Conservation (phyloP, 2,329 filamentous ascomycete genomes). For the Trichoderma sp. region DNA sequence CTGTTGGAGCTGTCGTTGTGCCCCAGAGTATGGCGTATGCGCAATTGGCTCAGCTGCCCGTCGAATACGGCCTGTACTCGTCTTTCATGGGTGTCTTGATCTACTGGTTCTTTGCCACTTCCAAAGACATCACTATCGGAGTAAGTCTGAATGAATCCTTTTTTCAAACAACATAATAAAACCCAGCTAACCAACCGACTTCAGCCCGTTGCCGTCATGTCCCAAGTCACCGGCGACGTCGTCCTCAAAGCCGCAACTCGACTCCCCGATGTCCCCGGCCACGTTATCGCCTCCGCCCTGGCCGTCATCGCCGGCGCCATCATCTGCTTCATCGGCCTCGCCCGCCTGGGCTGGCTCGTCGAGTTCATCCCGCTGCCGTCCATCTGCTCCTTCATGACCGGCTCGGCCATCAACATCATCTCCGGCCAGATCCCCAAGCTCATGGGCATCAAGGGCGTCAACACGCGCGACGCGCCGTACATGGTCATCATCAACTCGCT, state of each 20-base stretch:
- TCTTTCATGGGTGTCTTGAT: constrained; percentile 95
- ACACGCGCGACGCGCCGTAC: constrained; percentile 55
- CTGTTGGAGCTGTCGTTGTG: constrained; percentile 58
- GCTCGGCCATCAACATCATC: constrained; percentile 55
- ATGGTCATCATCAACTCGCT: constrained; percentile 56
- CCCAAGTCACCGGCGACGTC: constrained; percentile 55
- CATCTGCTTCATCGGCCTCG: constrained; percentile 53
- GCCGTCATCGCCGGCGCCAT: constrained; percentile 54
- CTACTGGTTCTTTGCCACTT: constrained; percentile 98
- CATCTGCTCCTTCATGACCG: constrained; percentile 60
- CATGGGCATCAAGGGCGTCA: constrained; percentile 55
- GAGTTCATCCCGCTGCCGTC: constrained; percentile 58
- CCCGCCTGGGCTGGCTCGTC: constrained; percentile 58
- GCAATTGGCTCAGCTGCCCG: constrained; percentile 50
- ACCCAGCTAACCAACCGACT: neutral
- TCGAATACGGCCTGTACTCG: constrained; percentile 61
- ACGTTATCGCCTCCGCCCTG: constrained; percentile 53
- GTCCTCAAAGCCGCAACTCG: constrained; percentile 46
- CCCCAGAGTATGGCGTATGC: constrained; percentile 60
- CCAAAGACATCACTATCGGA: constrained; percentile 87
- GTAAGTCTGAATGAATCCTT: constrained; percentile 52
- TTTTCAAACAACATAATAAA: neutral
- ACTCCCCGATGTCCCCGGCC: constrained; percentile 46
- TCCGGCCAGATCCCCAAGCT: constrained; percentile 55
- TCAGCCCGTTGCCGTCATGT: constrained; percentile 60